A percentile compares a stretch with the other conserved stretches of the same genome.
These are phyloP conservation scores for Fusarium xylarioides DNA, from an alignment of 2,329 filamentous ascomycete species.

Conservation along the genomic window DNA sequence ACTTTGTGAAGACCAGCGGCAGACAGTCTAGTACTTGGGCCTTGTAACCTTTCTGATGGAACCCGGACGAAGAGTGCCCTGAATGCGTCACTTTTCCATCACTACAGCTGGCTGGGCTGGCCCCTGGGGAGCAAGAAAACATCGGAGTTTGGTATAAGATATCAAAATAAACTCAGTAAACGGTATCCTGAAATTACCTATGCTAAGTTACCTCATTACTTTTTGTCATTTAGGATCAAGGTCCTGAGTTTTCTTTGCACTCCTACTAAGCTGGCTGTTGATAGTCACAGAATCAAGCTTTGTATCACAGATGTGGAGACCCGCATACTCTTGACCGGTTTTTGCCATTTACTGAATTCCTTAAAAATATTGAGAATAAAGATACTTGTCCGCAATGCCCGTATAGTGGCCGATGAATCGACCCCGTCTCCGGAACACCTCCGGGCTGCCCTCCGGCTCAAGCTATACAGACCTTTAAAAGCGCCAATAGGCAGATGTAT, in stretches of 20 bases:
- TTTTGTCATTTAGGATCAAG: neutral
- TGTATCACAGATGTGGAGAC: conserved; percentile 11
- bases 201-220: neutral
- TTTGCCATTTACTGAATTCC: neutral
- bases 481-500: conserved; percentile 12
- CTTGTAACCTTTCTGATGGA: neutral
- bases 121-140: neutral
- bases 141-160: neutral
- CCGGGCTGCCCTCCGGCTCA: conserved; percentile 31
- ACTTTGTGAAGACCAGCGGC: conserved; percentile 13
- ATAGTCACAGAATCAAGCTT: conserved; percentile 1
- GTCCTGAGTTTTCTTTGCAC: neutral
- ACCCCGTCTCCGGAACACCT: conserved; percentile 31
- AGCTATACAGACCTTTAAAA: conserved; percentile 14
- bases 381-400: neutral
- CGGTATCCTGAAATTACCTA: neutral
- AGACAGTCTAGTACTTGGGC: conserved; percentile 11
- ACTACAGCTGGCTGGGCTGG: neutral
- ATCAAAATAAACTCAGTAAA: neutral
- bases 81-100: conserved; percentile 30
- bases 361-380: neutral
- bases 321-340: neutral
- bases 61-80: conserved; percentile 4
- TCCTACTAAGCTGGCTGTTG: neutral
- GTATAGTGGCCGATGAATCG: conserved; percentile 24